Evolutionary conservation across 805 yeast genomes (phyloP).

Genomic region (Ascoidea rubescens): DNA sequence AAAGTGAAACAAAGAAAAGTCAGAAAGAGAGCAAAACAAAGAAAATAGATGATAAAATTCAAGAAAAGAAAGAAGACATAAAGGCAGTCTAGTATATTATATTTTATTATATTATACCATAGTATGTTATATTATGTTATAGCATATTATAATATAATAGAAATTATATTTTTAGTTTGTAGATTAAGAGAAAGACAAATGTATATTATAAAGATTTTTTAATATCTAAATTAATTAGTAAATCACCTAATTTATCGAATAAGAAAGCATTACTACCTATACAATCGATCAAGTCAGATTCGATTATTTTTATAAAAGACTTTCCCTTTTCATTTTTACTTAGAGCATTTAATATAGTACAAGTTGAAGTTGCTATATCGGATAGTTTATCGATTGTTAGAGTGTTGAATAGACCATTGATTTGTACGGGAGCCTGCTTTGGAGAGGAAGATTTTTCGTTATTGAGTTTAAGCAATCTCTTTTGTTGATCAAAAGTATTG

Average conservation of each 20-base stretch:
- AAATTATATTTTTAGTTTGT: too few species aligned
- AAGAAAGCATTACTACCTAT: conserved; percentile 1
- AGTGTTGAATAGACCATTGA: too few species aligned
- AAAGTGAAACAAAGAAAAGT: conserved; percentile 14
- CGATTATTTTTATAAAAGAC: conserved; percentile 4
- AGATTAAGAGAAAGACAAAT: background rate
- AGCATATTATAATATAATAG: too few species aligned
- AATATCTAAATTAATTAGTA: background rate
- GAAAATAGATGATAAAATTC: conserved; percentile 18
- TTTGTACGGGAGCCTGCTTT: too few species aligned
- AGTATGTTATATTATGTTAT: too few species aligned
- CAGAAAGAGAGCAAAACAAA: background rate
- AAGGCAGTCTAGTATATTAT: background rate
- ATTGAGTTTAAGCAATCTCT: background rate
- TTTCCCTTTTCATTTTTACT: conserved; percentile 7
- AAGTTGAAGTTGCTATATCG: conserved; percentile 9
- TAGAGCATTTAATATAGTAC: conserved; percentile 2
- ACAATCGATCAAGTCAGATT: conserved; percentile 3
- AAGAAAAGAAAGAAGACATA: background rate
- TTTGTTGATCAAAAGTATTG: conserved; percentile 1
- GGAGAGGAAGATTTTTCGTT: too few species aligned
- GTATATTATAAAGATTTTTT: background rate
- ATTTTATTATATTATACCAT: too few species aligned
- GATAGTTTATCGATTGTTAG: background rate
- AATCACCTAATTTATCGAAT: conserved; percentile 3